Conservation (phyloP, 345 rosid genomes). For the Eucalyptus urophylla region DNA sequence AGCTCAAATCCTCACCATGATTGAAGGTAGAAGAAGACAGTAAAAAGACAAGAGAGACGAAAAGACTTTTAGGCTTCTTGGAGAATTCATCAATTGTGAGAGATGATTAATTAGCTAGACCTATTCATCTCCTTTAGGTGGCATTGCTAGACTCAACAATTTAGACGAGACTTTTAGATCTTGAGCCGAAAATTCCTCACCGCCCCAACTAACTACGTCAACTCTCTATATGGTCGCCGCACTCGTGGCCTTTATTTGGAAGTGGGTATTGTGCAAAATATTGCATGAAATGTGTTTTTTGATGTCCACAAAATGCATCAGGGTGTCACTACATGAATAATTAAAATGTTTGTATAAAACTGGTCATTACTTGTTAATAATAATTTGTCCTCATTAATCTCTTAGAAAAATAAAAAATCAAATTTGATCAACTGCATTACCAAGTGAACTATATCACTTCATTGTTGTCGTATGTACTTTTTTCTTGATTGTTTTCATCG, state of each 20-base stretch:
- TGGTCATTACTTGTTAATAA: not conserved
- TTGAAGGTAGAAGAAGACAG: too few species aligned
- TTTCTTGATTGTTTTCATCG: not conserved
- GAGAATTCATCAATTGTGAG: too few species aligned
- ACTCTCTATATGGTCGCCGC: too few species aligned
- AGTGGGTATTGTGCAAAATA: not conserved
- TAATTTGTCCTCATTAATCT: not conserved
- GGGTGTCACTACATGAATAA: not conserved
- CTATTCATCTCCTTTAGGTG: too few species aligned
- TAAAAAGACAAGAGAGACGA: too few species aligned
- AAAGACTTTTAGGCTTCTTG: too few species aligned
- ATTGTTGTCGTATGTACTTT: not conserved
- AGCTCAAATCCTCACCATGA: too few species aligned
- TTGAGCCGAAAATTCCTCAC: too few species aligned
- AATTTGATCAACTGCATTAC: not conserved
- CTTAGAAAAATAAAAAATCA: not conserved
- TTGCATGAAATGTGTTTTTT: not conserved
- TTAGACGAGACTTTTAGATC: too few species aligned
- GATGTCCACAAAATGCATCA: not conserved
- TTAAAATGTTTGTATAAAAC: not conserved
- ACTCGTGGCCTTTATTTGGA: not conserved
- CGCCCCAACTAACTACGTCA: too few species aligned
- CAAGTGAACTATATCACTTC: not conserved
- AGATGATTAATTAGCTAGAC: too few species aligned
- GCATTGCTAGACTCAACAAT: too few species aligned